phyloP scores from a whole-genome alignment of 2,329 filamentous ascomycete species.

The Neofusicoccum kwambonambiense region DNA sequence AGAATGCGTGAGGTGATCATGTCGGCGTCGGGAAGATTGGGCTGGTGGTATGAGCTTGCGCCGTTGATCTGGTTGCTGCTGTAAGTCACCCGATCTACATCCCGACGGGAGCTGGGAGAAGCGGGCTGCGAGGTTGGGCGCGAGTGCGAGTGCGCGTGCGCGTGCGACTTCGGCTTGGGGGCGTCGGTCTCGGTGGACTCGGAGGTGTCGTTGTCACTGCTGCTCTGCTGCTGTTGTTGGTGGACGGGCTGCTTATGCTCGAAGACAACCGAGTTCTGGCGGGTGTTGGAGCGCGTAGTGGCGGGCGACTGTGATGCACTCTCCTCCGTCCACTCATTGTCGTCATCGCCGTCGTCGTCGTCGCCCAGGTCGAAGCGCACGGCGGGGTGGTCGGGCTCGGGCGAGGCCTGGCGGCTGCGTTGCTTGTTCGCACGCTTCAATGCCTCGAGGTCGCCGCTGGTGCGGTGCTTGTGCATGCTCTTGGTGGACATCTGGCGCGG shows the following conservation, averaged over 20 bases:
- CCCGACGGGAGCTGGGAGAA: slow-evolving; percentile 28
- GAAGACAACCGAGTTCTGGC: slow-evolving; percentile 40
- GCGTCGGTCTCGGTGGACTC: slow-evolving; percentile 21
- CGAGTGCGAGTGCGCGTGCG: slow-evolving; percentile 20
- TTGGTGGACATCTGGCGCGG: slow-evolving; percentile 40
- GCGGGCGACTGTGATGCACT: slow-evolving; percentile 43
- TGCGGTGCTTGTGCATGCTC: slow-evolving; percentile 36
- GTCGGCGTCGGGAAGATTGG: slow-evolving; percentile 53
- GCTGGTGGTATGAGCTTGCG: slow-evolving; percentile 32
- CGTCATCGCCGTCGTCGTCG: slow-evolving; percentile 32
- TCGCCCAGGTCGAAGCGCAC: slow-evolving; percentile 43
- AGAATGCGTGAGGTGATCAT: slow-evolving; percentile 67
- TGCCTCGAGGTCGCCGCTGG: slow-evolving; percentile 20
- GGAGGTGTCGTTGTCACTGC: slow-evolving; percentile 18
- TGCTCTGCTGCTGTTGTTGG: slow-evolving; percentile 16
- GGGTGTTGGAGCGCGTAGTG: slow-evolving; percentile 41
- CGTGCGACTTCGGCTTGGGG: slow-evolving; percentile 9
- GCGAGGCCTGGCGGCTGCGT: slow-evolving; percentile 28
- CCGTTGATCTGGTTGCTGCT: slow-evolving; percentile 28
- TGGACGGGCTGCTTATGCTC: slow-evolving; percentile 28
- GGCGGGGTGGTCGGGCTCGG: slow-evolving; percentile 32
- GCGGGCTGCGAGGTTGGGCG: slow-evolving; percentile 25
- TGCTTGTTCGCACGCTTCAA: slow-evolving; percentile 32
- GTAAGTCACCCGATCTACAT: slow-evolving; percentile 9
- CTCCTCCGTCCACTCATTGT: slow-evolving; percentile 42